Evolutionary conservation across 768 basidiomycete genomes (phyloP), one percentile per base, ranked within the genome.

Genomic region (Stropharia rugosoannulata): DNA sequence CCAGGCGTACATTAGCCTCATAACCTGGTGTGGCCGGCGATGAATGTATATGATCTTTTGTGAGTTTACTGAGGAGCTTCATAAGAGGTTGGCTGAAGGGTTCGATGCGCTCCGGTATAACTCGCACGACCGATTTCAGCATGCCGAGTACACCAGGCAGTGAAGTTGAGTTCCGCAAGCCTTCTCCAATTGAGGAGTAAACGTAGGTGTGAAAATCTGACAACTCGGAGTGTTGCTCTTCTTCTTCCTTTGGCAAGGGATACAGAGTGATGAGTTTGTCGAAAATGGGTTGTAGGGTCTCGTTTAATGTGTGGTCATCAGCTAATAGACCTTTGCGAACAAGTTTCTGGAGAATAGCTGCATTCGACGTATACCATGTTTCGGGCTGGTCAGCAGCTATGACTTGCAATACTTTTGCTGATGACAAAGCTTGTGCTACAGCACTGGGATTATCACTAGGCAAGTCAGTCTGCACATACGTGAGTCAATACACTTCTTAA

Each of bases 341-440:
- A 19, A 98, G 83, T 60, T 88, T 88, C 62, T 89, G 87, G 6
- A 98, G 77, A 12, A 86, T 79, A 4, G 75, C 68, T 1, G 90
- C 83, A 66, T 98, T 94, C 18, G 76, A 63, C 4, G 66, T 73
- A 66, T 88, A 91, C 96, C 96, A 99, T 0, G 80, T 68, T 61
- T 94, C 87, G 16, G 87, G 80, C 65, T 96, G 92, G 64, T 91
- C 90, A 0, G 86, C 78, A 2, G 92, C 79, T 40, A 97, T 87
- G 18, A 94, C 86, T 54, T 93, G 89, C 22, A 99, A 79, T 22
- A 97, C 93, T 66, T 92, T 93, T 12, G 92, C 91, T 4, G 93
- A 81, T 53, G 89, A 88, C 46, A 90, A 77, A 2, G 94, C 89
- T 63, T 85, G 81, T 1, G 78, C 75, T 46, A 93, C 70, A n/a